Percentiles rank a stretch among this genome's conserved stretches.
phyloP scores from a whole-genome alignment of 371 early-diverging fungal genomes.

The Coemansia sp. region DNA sequence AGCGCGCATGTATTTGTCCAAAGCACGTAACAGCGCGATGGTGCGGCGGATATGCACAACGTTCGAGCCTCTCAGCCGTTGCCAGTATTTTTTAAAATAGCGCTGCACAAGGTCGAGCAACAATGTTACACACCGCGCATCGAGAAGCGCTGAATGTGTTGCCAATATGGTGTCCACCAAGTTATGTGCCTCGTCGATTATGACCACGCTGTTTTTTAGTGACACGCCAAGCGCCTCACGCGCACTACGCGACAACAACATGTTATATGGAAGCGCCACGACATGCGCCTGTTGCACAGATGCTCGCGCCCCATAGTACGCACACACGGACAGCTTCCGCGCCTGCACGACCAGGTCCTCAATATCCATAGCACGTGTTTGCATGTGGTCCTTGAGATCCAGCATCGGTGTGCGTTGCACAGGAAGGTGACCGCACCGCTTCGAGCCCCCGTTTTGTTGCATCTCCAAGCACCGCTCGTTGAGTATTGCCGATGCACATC shows the following conservation, averaged over 20 bases:
- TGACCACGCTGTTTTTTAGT: slow-evolving; percentile 70
- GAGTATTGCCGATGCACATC: slow-evolving; percentile 52
- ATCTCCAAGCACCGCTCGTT: slow-evolving; percentile 80
- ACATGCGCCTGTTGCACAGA: slow-evolving; percentile 66
- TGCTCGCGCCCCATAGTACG: slow-evolving; percentile 87
- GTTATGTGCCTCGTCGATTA: slow-evolving; percentile 93
- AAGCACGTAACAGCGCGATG: slow-evolving; percentile 48
- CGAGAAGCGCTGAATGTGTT: slow-evolving; percentile 59
- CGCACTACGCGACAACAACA: slow-evolving; percentile 70
- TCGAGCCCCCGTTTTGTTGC: slow-evolving; percentile 55
- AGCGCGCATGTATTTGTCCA: slow-evolving; percentile 42
- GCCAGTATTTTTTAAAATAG: slow-evolving; percentile 72
- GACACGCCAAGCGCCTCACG: slow-evolving; percentile 76
- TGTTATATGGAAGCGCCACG: slow-evolving; percentile 84
- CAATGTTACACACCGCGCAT: slow-evolving; percentile 53
- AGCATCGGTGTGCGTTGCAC: slow-evolving; percentile 53
- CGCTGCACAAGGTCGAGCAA: slow-evolving; percentile 59
- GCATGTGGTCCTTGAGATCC: slow-evolving; percentile 62
- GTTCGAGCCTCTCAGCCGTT: slow-evolving; percentile 71
- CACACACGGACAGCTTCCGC: slow-evolving; percentile 64
- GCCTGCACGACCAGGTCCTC: slow-evolving; percentile 81
- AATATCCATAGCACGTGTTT: slow-evolving; percentile 67
- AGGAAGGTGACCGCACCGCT: slow-evolving; percentile 59
- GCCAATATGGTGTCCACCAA: slow-evolving; percentile 70
- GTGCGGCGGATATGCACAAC: slow-evolving; percentile 75